These are phyloP conservation scores for Claviceps monticola DNA, from an alignment of 2,329 filamentous ascomycete species.

Conservation along the genomic window DNA sequence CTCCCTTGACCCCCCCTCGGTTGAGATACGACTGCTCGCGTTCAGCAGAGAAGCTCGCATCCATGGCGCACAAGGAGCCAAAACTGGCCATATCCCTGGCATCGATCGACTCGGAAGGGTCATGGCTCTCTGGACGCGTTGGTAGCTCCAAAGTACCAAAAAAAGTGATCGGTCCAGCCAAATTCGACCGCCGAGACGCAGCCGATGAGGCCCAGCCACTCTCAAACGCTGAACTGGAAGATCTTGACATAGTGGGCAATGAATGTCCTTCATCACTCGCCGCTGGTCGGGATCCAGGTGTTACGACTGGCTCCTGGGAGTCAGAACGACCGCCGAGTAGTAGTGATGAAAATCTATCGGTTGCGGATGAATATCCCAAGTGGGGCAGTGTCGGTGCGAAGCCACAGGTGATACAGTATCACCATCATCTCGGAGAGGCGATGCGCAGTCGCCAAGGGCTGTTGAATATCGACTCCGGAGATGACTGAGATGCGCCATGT, in stretches of 20 bases:
- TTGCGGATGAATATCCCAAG: constrained; percentile 28
- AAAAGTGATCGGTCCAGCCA: constrained; percentile 27
- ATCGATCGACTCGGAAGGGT: constrained; percentile 89
- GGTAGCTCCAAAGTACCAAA: constrained; percentile 33
- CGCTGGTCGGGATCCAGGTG: constrained; percentile 13
- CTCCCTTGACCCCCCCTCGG: constrained; percentile 12
- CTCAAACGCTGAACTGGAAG: constrained; percentile 28
- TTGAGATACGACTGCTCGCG: constrained; percentile 31
- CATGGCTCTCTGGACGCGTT: constrained; percentile 76
- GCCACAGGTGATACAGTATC: constrained; percentile 46
- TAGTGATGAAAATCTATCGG: constrained; percentile 42
- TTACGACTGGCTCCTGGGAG: constrained; percentile 28
- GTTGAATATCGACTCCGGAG: constrained; percentile 27
- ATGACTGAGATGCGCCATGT: constrained; percentile 18
- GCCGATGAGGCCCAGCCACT: constrained; percentile 1
- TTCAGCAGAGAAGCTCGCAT: constrained; percentile 26
- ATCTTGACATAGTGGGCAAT: constrained; percentile 49
- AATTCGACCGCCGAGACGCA: constrained; percentile 17
- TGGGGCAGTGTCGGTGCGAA: constrained; percentile 37
- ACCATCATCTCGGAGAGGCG: constrained; percentile 25
- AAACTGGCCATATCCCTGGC: constrained; percentile 77
- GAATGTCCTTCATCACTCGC: constrained; percentile 52
- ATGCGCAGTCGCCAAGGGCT: constrained; percentile 40
- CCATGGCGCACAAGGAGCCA: constrained; percentile 35
- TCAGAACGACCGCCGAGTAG: constrained; percentile 27